Conservation (phyloP, 805 yeast genomes). For the Wickerhamiella azymoides region DNA sequence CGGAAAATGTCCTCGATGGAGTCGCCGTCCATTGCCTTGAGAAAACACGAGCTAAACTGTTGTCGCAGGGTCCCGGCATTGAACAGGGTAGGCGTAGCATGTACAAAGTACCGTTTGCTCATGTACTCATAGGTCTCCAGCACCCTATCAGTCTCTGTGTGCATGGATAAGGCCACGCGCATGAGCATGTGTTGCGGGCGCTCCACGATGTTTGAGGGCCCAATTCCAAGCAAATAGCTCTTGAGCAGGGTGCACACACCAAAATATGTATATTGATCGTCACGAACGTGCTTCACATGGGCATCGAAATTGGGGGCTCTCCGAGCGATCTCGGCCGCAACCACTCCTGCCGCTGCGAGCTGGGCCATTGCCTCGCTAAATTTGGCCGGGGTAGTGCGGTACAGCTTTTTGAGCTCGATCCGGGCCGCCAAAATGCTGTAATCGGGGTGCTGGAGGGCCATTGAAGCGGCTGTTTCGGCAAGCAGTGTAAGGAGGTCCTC, state of each 20-base stretch:
- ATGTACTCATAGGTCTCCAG: constrained; percentile 69
- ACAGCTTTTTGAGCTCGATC: constrained; percentile 76
- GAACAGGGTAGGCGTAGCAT: constrained; percentile 87
- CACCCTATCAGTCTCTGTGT: constrained; percentile 45
- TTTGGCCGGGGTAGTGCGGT: constrained; percentile 70
- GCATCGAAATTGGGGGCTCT: constrained; percentile 11
- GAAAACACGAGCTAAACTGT: constrained; percentile 77
- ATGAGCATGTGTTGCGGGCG: constrained; percentile 77
- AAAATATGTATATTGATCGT: constrained; percentile 57
- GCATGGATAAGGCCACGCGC: constrained; percentile 84
- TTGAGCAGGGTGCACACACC: constrained; percentile 80
- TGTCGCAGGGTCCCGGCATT: constrained; percentile 76
- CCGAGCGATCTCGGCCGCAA: constrained; percentile 41
- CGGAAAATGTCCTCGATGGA: constrained; percentile 87
- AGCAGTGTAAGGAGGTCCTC: constrained; percentile 33
- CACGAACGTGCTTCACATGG: constrained; percentile 60
- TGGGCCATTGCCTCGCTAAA: constrained; percentile 58
- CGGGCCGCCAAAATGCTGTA: constrained; percentile 76
- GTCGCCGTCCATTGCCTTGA: constrained; percentile 79
- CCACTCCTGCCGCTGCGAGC: constrained; percentile 51
- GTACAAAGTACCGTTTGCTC: constrained; percentile 74
- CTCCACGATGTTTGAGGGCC: constrained; percentile 46
- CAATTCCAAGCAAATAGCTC: constrained; percentile 53
- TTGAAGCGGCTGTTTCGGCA: constrained; percentile 89
- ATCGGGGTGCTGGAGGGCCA: constrained; percentile 93